Base-by-base conservation (phyloP, 1,139 yeast species). In the Blastobotrys buckinghamii region DNA sequence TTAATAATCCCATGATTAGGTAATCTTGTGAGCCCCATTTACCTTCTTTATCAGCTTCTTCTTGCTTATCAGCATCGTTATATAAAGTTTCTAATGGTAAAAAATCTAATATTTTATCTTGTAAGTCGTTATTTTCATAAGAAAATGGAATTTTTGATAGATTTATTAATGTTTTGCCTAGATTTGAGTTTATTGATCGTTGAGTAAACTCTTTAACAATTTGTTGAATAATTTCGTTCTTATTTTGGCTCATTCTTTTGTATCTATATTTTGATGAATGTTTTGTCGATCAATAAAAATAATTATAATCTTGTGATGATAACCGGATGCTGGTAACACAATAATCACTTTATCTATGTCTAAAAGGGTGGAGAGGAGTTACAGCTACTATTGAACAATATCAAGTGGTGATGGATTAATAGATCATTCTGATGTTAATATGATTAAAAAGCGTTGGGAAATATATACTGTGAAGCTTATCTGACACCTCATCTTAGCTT, bases 1-100 rank as follows among this genome's bases (percentile, higher is more conserved):
- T 57, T 34, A 90, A 71, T 17, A 86, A 65, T 55, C 82, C 92
- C 53, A 73, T 71, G 0, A 89, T 90, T 8, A 90, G 59, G 39
- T 75, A 71, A 62, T 90, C 97, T 48, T 84, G 82, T 57, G 82
- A 79, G 10, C 79, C 79, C 55, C 69, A 71, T 17, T 49, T 50
- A 10, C 38, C 53, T 6, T 48, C 45, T 36, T 65, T 67, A 3
- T 62, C 65, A 12, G 58, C 63, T 16, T 7, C 15, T 2, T 63
- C 62, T 42, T 78, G 76, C 9, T 63, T 64, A 0, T 62, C 58
- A 44, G 79, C 76, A 8, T 63, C 64, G 0, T 61, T 57, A 43
- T 64, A 68, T 5, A 75, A 50, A 24, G 58, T 52, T 22, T 59
- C 72, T 8, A 72, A 55, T 3, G 76, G 69, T 29, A 77, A 54